Base-by-base conservation (phyloP, 768 basidiomycete genomes). In the Rhizopogon roseolus region DNA sequence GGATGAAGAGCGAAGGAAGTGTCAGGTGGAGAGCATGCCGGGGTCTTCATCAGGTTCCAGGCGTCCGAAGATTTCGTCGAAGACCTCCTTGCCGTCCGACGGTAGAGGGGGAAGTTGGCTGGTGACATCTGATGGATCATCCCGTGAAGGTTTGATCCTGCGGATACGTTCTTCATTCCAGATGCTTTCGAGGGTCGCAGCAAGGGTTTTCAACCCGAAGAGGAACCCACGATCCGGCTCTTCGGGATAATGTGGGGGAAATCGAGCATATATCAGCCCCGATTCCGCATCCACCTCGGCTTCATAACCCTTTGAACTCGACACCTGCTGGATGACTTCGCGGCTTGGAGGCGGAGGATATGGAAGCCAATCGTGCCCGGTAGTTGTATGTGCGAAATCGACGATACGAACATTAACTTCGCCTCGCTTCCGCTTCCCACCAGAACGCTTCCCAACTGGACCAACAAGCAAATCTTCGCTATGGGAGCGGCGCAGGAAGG, bases 331-430 rank as follows among this genome's bases (percentile, higher is more conserved):
- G 13, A 75, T 65, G 29, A 67, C 61, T 40, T 61, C 55, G 36
- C 69, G 71, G 54, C 73, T 75, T 36, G 73, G 67, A 19, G 76
- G 68, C 3, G 78, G 71, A 2, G 85, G 81, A 64, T 80, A 79
- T 10, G 86, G 79, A 41, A 90, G 70, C 82, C 92, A 98, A 69
- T 99, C 97, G 22, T 79, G 79, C 11, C 97, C 97, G 1, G 95
- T 98, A 8, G 94, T 98, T 49, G 97, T 98, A 66, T 98, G 96
- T 11, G 96, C 97, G 72, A 99, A 99, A 71, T 99, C 97, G 52
- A 99, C 97, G 49, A 99, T 85, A 36, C 95, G 92, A 57, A 99
- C 90, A 65, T 91, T 93, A 55, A 98, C 82, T 66, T 97, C 96
- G 32, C 97, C 97, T 22, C 91, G 76, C 65, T 86, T 88, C 54